Evolutionary conservation across 2,329 filamentous ascomycete species (phyloP), one percentile per base, ranked within the genome.

Genomic region (Cercospora zeae-maydis): DNA sequence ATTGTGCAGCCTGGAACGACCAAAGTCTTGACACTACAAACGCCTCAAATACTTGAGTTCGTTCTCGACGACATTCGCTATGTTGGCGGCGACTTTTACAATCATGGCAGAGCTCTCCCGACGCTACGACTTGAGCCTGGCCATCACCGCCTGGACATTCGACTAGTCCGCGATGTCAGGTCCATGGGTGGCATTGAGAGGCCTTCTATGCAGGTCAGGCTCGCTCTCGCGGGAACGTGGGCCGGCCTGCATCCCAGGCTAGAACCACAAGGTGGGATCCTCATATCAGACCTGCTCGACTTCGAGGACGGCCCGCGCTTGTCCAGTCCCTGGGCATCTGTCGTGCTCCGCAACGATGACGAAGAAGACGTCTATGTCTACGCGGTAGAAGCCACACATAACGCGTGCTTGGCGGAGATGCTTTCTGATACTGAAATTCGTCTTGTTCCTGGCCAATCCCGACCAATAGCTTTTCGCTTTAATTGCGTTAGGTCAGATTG

Each of bases 31-130:
- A 72, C 77, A 13, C 65, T 86, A 1, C 78, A 80, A 65, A 79
- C 78, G 1, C 78, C 82, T 62, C 73, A 78, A 27, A 72, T 84
- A 33, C 72, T 85, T 8, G 84, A 86, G 66, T 81, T 80, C 67
- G 81, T 80, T 77, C 66, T 86, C 34, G 80, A 85, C 69, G 78
- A 78, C 51, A 66, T 74, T 36, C 79, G 79, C 27, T 81, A 82
- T 69, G 86, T 85, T 69, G 84, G 84, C 7, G 84, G 84, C 11
- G 84, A 86, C 70, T 82, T 81, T 59, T 87, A 83, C 71, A 75
- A 75, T 10, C 85, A 80, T 69, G 75, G 78, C 3, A 79, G 78
- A 65, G 80, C 80, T 6, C 83, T 84, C 4, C 68, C 80, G 21
- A 78, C 84, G 2, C 66, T 86, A 13, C 75, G 78, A 45, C 75